Base-by-base conservation (phyloP, 768 basidiomycete genomes). In the Tulasnella sp. region DNA sequence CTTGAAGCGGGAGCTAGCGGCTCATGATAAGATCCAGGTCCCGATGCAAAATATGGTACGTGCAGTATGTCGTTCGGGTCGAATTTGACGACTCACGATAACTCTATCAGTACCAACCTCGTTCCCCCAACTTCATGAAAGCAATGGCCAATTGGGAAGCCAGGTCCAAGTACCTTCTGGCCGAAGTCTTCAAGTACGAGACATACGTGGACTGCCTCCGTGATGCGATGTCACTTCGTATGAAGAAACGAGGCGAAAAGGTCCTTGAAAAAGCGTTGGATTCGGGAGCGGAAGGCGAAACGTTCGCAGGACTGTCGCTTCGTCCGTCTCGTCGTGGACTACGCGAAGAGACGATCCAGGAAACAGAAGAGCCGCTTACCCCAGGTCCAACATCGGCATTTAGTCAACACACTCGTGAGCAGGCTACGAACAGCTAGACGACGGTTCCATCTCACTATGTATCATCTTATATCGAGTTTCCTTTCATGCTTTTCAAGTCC, bases 101-200 rank as follows among this genome's bases (percentile, higher is more conserved):
- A 9, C 5, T 9, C 22, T 73, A n/a, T n/a, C 76, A 97, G 94
- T 99, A 94, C 78, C 83, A 89, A 72, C 85, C 90, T 0, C 88
- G 90, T 14, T 88, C 92, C 29, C 78, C 87, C 29, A 94, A 91
- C 78, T 85, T 86, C 0, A 77, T 83, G 75, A 98, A 89, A 80
- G 89, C 97, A 0, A 84, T 87, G 76, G 85, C 86, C 74, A 99
- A 99, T 78, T 98, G 95, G 94, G 91, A 92, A 81, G 90, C 88
- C 78, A 95, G 91, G 78, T 94, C 92, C 2, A 89, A 92, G 77
- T 92, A 92, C 79, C 82, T 98, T 63, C 84, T 95, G 69, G 87
- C 90, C 9, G 96, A 99, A 81, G 92, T 94, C 47, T 92, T 94
- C 78, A 98, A 98, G 79, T 98, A 98, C 80, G 89, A 93, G 69